Evolutionary conservation across 257 asterid species (phyloP).

Genomic region (Dorcoceras hygrometricum): DNA sequence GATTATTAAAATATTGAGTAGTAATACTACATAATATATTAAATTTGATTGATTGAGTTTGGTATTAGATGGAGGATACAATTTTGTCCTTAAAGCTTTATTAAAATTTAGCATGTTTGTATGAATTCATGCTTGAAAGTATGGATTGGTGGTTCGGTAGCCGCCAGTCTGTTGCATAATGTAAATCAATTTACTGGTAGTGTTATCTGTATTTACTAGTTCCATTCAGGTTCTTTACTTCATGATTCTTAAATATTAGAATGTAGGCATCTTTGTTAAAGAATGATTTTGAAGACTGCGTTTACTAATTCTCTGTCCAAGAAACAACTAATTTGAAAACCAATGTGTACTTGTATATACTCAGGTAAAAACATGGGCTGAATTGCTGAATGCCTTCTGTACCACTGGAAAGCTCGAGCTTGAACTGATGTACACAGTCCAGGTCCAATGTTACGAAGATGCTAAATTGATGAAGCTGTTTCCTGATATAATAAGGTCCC

Average conservation of each 20-base stretch:
- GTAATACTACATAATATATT: too few species aligned
- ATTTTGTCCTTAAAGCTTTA: too few species aligned
- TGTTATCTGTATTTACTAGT: not conserved
- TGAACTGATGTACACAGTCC: conserved; percentile 93
- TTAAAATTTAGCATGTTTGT: not conserved
- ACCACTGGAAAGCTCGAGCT: conserved; percentile 82
- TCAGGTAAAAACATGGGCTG: conserved; percentile 92
- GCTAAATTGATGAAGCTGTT: conserved; percentile 93
- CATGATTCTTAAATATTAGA: not conserved
- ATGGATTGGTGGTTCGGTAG: not conserved
- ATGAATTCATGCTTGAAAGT: not conserved
- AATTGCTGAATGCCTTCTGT: conserved; percentile 74
- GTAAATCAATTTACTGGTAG: not conserved
- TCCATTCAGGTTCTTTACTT: not conserved
- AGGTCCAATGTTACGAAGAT: conserved; percentile 95
- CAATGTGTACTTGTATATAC: conserved; percentile 1
- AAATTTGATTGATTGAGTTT: too few species aligned
- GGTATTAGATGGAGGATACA: too few species aligned
- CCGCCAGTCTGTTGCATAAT: not conserved
- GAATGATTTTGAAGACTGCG: not conserved
- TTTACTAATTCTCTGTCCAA: not conserved
- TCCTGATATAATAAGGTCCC: conserved; percentile 91
- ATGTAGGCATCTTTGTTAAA: not conserved
- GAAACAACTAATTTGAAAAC: conserved; percentile 11
- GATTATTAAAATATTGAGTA: too few species aligned